Evolutionary conservation across 2,329 filamentous ascomycete species (phyloP).

Genomic region (Penicillium sp.): DNA sequence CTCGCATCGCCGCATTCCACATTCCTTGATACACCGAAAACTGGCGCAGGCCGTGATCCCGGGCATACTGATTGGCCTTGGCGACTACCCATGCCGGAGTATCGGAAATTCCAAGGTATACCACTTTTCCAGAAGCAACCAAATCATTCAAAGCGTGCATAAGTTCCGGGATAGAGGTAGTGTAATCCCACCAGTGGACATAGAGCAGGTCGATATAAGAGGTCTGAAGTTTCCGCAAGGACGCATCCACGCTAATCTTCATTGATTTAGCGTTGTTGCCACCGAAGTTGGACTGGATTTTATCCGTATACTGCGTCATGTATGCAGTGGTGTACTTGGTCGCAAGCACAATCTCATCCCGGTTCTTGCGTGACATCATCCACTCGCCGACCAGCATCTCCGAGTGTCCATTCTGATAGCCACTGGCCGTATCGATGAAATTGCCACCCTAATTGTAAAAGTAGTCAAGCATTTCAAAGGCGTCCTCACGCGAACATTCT

Average conservation of each 20-base stretch:
- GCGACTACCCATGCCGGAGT: conserved; percentile 63
- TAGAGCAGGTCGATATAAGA: conserved; percentile 40
- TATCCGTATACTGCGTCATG: conserved; percentile 25
- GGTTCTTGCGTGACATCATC: conserved; percentile 45
- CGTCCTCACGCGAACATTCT: conserved; percentile 45
- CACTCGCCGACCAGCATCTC: conserved; percentile 53
- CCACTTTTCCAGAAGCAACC: conserved; percentile 60
- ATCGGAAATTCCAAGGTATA: conserved; percentile 67
- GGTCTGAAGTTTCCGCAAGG: conserved; percentile 35
- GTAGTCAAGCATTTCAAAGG: conserved; percentile 48
- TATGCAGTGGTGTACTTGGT: conserved; percentile 52
- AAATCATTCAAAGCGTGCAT: conserved; percentile 66
- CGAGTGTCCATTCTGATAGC: conserved; percentile 48
- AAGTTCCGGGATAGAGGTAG: conserved; percentile 62
- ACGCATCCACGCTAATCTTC: conserved; percentile 25
- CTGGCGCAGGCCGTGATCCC: conserved; percentile 64
- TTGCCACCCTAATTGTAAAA: conserved; percentile 51
- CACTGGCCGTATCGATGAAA: conserved; percentile 54
- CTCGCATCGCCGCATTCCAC: conserved; percentile 61
- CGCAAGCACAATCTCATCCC: conserved; percentile 54
- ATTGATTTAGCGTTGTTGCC: conserved; percentile 38
- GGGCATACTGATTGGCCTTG: conserved; percentile 58
- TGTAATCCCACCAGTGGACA: conserved; percentile 59
- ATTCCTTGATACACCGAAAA: conserved; percentile 68
- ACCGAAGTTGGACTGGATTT: conserved; percentile 42